These are phyloP conservation scores for Acanthochlamys bracteata DNA, from an alignment of 106 monocot species.

Conservation along the genomic window DNA sequence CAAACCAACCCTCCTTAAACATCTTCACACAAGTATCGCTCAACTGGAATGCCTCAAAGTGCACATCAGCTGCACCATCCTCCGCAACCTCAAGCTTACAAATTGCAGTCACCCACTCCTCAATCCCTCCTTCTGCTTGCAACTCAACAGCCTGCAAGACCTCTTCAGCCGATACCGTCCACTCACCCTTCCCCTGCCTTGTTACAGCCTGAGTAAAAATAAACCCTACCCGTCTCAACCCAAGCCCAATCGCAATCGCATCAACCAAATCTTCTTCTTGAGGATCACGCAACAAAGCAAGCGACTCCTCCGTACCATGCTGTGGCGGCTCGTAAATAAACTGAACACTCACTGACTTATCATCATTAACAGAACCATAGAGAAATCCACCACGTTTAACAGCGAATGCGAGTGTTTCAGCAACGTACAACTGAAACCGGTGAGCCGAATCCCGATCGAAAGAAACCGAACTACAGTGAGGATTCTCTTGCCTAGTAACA, in stretches of 20 bases:
- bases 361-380: conserved; percentile 53
- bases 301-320: conserved; percentile 57
- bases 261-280: conserved; percentile 77
- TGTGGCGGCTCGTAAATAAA: conserved; percentile 99
- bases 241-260: conserved; percentile 75
- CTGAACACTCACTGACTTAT: conserved; percentile 41
- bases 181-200: conserved; percentile 52
- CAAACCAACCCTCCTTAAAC: conserved; percentile 78
- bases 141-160: conserved; percentile 74
- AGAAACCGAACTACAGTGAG: conserved; percentile 65
- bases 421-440: conserved; percentile 73
- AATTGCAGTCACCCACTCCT: conserved; percentile 88
- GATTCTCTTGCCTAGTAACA: conserved; percentile 67
- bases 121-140: conserved; percentile 66
- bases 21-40: conserved; percentile 78
- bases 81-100: conserved; percentile 85
- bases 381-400: conserved; percentile 90
- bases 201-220: conserved; percentile 86
- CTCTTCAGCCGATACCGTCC: conserved; percentile 73
- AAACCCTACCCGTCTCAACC: conserved; percentile 79
- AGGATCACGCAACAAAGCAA: conserved; percentile 47
- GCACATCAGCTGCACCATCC: conserved; percentile 76
- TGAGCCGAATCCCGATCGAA: conserved; percentile 79
- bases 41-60: conserved; percentile 99
- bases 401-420: conserved; percentile 67